These are phyloP conservation scores for Oehlia diaphana DNA, from an alignment of 192 early-diverging fungal genomes.

Conservation along the genomic window DNA sequence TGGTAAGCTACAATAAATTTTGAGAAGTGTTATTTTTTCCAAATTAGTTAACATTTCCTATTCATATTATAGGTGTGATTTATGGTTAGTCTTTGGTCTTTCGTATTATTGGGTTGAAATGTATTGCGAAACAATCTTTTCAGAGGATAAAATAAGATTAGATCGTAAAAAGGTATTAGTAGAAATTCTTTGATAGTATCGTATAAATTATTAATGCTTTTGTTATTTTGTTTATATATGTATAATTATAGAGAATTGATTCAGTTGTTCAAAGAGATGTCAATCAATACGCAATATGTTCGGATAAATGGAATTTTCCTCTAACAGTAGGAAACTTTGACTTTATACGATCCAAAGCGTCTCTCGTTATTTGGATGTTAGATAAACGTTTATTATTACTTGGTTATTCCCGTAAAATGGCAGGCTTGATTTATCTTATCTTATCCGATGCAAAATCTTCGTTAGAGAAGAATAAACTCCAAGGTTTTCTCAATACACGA, in stretches of 20 bases:
- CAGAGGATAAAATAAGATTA: conserved; percentile 86
- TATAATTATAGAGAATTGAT: conserved; percentile 69
- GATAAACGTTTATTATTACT: conserved; percentile 82
- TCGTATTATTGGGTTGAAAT: conserved; percentile 72
- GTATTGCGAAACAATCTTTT: conserved; percentile 80
- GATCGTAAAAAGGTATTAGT: conserved; percentile 67
- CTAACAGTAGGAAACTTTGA: conserved; percentile 61
- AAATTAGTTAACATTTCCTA: neutral
- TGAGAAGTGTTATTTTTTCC: neutral
- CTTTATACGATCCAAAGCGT: conserved; percentile 82
- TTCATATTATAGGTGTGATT: conserved; percentile 65
- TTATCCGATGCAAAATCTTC: conserved; percentile 74
- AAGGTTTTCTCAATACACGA: conserved; percentile 53
- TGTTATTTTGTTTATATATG: no score
- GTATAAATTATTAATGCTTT: neutral
- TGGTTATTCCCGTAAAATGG: conserved; percentile 65
- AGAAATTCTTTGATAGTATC: neutral
- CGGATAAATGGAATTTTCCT: conserved; percentile 53
- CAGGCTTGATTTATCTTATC: conserved; percentile 79
- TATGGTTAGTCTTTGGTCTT: conserved; percentile 86
- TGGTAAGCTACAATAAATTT: neutral
- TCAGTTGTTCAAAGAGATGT: conserved; percentile 81
- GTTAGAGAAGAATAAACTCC: conserved; percentile 51
- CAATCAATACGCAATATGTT: conserved; percentile 83
- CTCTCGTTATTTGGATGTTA: conserved; percentile 90